Conservation (phyloP, 2,329 filamentous ascomycete genomes). For the Ascocoryne sarcoides region DNA sequence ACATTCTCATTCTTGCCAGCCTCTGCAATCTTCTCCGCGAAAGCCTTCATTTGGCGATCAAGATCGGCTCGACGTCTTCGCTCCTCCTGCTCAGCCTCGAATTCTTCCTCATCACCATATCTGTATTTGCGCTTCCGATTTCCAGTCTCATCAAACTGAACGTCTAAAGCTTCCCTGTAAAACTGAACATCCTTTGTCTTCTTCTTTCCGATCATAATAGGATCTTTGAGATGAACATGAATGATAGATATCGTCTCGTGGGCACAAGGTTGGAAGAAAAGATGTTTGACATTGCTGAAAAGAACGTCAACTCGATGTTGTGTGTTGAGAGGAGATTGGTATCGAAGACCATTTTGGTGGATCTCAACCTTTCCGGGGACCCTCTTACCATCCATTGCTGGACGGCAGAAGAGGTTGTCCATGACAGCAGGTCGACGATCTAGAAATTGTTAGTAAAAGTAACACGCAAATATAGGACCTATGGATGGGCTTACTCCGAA, state of each 20-base stretch:
- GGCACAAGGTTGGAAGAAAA: constrained; percentile 97
- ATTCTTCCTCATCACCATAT: constrained; percentile 97
- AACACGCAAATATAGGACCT: neutral
- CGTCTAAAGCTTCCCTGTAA: constrained; percentile 94
- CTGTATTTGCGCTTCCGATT: constrained; percentile 97
- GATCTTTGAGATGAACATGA: constrained; percentile 94
- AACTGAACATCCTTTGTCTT: constrained; percentile 99
- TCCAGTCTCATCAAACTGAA: constrained; percentile 97
- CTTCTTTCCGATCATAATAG: constrained; percentile 94
- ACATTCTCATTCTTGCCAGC: constrained; percentile 85
- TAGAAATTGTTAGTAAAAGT: constrained; percentile 38
- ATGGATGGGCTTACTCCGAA: constrained; percentile 63
- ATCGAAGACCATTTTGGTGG: constrained; percentile 97
- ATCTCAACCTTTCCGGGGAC: constrained; percentile 95
- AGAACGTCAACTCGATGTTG: constrained; percentile 85
- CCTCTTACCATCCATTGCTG: constrained; percentile 92
- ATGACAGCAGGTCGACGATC: constrained; percentile 83
- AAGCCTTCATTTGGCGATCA: constrained; percentile 90
- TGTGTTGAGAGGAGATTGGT: constrained; percentile 70
- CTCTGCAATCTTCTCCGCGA: constrained; percentile 95
- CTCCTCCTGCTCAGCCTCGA: constrained; percentile 97
- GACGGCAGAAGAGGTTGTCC: constrained; percentile 91
- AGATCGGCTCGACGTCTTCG: constrained; percentile 82
- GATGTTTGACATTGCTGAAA: constrained; percentile 96
- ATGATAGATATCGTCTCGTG: constrained; percentile 97